These are phyloP conservation scores for Mrakiaceae sp. DNA, from an alignment of 1,284 basidiomycete species.

Conservation along the genomic window DNA sequence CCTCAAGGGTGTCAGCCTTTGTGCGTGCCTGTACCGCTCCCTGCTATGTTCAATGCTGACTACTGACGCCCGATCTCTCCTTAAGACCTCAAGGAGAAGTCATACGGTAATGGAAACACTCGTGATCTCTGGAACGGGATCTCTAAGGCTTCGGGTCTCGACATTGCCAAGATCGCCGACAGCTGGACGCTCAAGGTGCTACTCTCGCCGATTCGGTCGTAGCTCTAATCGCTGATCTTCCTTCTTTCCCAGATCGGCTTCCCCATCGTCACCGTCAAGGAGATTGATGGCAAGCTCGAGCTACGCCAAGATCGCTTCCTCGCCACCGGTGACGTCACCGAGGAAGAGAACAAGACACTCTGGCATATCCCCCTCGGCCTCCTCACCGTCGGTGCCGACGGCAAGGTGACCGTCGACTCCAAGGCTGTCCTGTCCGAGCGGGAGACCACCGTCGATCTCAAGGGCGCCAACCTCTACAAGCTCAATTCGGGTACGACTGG, in stretches of 20 bases:
- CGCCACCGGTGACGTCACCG: slow-evolving; percentile 63
- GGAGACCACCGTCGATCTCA: slow-evolving; percentile 55
- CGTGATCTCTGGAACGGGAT: slow-evolving; percentile 86
- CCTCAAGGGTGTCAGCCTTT: slow-evolving; percentile 70
- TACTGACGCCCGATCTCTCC: not conserved
- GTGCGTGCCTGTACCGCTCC: slow-evolving; percentile 50
- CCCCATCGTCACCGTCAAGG: slow-evolving; percentile 78
- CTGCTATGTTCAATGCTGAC: slow-evolving; percentile 57
- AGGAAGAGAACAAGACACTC: slow-evolving; percentile 79
- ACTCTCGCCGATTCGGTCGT: slow-evolving; percentile 21
- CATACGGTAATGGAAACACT: slow-evolving; percentile 74
- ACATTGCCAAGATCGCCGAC: slow-evolving; percentile 75
- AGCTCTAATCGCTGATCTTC: not conserved
- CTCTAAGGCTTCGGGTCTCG: slow-evolving; percentile 59
- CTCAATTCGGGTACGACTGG: slow-evolving; percentile 82
- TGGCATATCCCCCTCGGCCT: slow-evolving; percentile 81
- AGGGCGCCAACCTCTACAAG: slow-evolving; percentile 64
- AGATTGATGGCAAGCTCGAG: slow-evolving; percentile 54
- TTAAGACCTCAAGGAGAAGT: slow-evolving; percentile 36
- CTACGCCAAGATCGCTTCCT: slow-evolving; percentile 89
- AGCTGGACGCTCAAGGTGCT: slow-evolving; percentile 63
- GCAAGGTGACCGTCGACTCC: slow-evolving; percentile 52
- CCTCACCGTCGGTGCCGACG: slow-evolving; percentile 49
- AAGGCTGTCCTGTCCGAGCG: slow-evolving; percentile 57
- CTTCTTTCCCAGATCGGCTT: slow-evolving; percentile 51